Evolutionary conservation across 179 eudicot species (phyloP).

Genomic region (Silene coronaria): DNA sequence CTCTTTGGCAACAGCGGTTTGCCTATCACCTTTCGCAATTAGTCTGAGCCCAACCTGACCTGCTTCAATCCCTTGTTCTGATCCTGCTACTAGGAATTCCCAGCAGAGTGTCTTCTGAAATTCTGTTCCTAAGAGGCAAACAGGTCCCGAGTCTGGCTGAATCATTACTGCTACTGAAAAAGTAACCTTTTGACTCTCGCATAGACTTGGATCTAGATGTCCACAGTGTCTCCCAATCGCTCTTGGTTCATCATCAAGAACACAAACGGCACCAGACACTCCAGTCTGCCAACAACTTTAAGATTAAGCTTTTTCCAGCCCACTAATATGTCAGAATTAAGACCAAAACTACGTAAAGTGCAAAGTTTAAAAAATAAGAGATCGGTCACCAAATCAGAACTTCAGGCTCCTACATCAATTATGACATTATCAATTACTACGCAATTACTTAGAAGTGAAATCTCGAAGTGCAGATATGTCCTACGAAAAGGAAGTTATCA

Average conservation of each 20-base stretch:
- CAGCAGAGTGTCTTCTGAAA: constrained; percentile 76
- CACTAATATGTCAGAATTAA: background rate
- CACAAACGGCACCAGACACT: constrained; percentile 71
- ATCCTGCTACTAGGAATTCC: constrained; percentile 95
- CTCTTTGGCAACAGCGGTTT: constrained; percentile 73
- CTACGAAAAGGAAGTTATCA: background rate
- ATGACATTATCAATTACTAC: background rate
- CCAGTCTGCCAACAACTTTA: constrained; percentile 62
- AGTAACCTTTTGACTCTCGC: constrained; percentile 70
- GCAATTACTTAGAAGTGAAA: background rate
- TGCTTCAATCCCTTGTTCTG: constrained; percentile 97
- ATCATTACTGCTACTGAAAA: constrained; percentile 80
- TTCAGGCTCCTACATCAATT: background rate
- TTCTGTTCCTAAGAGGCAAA: constrained; percentile 87
- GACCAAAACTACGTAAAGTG: constrained; percentile 1
- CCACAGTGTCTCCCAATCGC: constrained; percentile 82
- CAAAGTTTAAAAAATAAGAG: background rate
- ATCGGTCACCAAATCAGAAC: background rate
- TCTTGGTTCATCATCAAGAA: constrained; percentile 96
- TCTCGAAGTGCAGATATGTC: background rate
- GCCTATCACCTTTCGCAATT: constrained; percentile 82
- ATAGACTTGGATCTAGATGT: constrained; percentile 66
- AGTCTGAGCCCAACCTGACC: constrained; percentile 95
- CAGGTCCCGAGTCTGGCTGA: constrained; percentile 97
- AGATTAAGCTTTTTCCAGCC: constrained; percentile 12